Evolutionary conservation across 1,284 basidiomycete genomes (phyloP).

Genomic region (Ganoderma resinaceum): DNA sequence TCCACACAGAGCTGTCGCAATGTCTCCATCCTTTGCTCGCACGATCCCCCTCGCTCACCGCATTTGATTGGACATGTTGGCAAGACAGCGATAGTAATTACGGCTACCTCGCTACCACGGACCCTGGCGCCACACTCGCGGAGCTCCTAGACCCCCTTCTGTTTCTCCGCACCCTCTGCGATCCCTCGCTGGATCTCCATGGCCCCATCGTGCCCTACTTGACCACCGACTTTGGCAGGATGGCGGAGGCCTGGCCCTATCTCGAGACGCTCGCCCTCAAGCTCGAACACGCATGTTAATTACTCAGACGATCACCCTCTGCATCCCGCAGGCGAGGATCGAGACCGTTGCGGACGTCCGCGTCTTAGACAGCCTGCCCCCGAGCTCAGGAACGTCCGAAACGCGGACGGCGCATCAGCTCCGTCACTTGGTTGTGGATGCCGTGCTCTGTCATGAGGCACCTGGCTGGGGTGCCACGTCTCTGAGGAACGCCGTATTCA

Average conservation of each 20-base stretch:
- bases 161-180: not conserved
- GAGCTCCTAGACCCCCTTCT: not conserved
- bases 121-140: not conserved
- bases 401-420: conserved; percentile 6
- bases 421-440: too few relatives aligned
- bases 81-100: not conserved
- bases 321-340: not conserved
- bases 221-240: not conserved
- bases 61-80: not conserved
- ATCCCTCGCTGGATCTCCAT: not conserved
- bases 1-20: not conserved
- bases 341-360: too few relatives aligned
- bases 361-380: too few relatives aligned
- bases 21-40: not conserved
- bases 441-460: too few relatives aligned
- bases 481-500: too few relatives aligned
- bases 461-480: too few relatives aligned
- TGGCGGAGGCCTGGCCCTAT: not conserved
- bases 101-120: not conserved
- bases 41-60: not conserved
- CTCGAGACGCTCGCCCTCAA: not conserved
- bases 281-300: not conserved
- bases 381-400: not conserved
- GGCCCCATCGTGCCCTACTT: not conserved
- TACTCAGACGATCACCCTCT: too few relatives aligned